Percentiles rank a stretch among this genome's conserved stretches.
phyloP scores from a whole-genome alignment of 2,329 filamentous ascomycete genomes.

The Proliferodiscus dingleyae region DNA sequence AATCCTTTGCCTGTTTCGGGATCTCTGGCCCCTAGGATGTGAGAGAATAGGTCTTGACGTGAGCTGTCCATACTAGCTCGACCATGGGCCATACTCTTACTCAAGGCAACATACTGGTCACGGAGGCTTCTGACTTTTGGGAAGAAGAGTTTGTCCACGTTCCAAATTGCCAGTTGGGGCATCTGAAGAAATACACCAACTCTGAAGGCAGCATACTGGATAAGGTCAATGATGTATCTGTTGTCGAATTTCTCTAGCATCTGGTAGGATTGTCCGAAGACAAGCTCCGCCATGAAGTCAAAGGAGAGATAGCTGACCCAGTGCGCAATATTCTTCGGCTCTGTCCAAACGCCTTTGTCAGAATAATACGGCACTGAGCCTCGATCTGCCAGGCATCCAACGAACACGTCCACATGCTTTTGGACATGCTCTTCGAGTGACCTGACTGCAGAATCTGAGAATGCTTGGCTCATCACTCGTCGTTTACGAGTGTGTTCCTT shows the following conservation, averaged over 20 bases:
- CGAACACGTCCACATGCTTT: not conserved
- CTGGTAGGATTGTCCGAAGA: constrained; percentile 42
- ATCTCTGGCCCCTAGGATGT: not conserved
- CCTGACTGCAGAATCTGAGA: not conserved
- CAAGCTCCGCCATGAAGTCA: constrained; percentile 38
- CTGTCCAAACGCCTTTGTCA: not conserved
- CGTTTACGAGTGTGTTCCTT: not conserved
- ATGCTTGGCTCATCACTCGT: not conserved
- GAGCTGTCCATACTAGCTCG: not conserved
- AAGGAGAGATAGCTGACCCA: not conserved
- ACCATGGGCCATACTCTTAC: not conserved
- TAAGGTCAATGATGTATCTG: constrained; percentile 60
- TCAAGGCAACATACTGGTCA: not conserved
- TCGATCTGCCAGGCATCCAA: not conserved
- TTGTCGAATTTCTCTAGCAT: constrained; percentile 46
- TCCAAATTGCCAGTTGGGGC: not conserved
- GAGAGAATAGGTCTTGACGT: not conserved
- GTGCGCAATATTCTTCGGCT: not conserved
- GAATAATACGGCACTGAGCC: not conserved
- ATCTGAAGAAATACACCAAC: not conserved
- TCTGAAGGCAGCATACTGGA: constrained; percentile 55
- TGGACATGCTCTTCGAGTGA: not conserved
- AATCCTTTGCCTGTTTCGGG: not conserved
- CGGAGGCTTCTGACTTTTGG: not conserved
- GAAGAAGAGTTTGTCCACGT: not conserved